Conservation (phyloP, 1,284 basidiomycete species). For the Cutaneotrichosporon mucoides region DNA sequence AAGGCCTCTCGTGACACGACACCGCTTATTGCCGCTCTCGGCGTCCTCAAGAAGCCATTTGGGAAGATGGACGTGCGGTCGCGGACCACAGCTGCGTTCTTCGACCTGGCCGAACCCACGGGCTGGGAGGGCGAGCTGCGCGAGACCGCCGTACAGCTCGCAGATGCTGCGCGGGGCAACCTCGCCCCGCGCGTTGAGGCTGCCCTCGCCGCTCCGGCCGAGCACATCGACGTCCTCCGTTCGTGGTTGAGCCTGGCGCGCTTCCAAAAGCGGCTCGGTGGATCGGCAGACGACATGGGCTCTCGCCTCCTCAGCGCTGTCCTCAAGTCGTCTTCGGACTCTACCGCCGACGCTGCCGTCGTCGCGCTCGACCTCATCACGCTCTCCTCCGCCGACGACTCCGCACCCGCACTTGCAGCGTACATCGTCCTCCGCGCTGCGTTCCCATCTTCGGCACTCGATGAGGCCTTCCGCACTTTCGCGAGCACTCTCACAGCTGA, state of each 20-base stretch:
- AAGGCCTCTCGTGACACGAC: neutral
- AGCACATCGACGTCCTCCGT: neutral
- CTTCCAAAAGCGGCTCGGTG: slow-evolving; percentile 7
- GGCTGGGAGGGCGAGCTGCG: neutral
- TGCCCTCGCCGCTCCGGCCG: neutral
- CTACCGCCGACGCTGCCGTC: neutral
- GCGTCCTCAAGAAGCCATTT: slow-evolving; percentile 6
- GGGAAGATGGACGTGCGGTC: slow-evolving; percentile 5
- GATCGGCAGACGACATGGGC: neutral
- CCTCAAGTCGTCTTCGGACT: neutral
- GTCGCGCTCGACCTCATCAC: slow-evolving; percentile 10
- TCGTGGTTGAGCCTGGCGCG: slow-evolving; percentile 3
- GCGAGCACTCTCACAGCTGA: neutral
- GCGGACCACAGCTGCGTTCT: slow-evolving; percentile 5
- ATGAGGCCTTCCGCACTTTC: neutral
- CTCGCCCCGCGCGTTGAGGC: neutral
- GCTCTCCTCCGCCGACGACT: neutral
- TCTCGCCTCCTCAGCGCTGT: slow-evolving; percentile 4
- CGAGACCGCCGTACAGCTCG: slow-evolving; percentile 7
- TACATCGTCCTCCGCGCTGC: slow-evolving; percentile 12
- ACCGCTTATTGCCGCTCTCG: neutral
- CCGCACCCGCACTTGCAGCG: slow-evolving; percentile 2
- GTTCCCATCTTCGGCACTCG: neutral
- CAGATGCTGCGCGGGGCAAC: slow-evolving; percentile 1
- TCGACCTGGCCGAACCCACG: neutral